Conservation (phyloP, 805 yeast genomes). For the Saccharomyces cerevisiae region DNA sequence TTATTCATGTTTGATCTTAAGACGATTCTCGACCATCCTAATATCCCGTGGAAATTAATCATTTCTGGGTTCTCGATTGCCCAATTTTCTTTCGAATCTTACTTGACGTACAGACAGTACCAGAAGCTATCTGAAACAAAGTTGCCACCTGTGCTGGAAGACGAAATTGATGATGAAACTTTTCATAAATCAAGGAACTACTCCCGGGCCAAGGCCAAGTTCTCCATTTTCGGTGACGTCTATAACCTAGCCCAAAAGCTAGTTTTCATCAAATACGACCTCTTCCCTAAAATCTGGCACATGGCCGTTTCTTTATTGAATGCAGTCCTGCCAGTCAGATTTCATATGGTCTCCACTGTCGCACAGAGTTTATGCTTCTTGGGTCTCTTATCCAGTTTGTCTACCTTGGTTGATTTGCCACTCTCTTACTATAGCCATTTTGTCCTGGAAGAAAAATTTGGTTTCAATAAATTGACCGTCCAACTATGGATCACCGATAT, state of each 20-base stretch:
- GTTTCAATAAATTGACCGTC: constrained; percentile 81
- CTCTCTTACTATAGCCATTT: constrained; percentile 67
- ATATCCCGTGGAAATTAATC: constrained; percentile 71
- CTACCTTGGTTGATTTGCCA: constrained; percentile 57
- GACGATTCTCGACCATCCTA: constrained; percentile 52
- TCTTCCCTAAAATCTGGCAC: constrained; percentile 58
- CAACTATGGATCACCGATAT: constrained; percentile 66
- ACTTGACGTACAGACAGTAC: constrained; percentile 71
- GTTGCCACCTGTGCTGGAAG: constrained; percentile 63
- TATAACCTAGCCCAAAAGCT: constrained; percentile 49
- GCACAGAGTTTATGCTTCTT: constrained; percentile 66
- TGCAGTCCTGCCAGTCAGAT: constrained; percentile 22
- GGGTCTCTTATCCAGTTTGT: constrained; percentile 40
- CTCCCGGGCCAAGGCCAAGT: constrained; percentile 67
- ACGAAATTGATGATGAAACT: constrained; percentile 62
- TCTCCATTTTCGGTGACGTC: constrained; percentile 49
- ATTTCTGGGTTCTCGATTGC: constrained; percentile 68
- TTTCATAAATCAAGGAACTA: constrained; percentile 71
- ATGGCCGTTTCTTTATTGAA: constrained; percentile 35
- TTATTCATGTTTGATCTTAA: constrained; percentile 28
- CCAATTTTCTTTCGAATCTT: constrained; percentile 67
- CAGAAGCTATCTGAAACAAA: constrained; percentile 43
- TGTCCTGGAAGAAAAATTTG: constrained; percentile 84
- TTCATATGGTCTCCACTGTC: constrained; percentile 44
- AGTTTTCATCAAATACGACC: constrained; percentile 48